phyloP scores from a whole-genome alignment of 257 asterid species.

The Penstemon eatonii region DNA sequence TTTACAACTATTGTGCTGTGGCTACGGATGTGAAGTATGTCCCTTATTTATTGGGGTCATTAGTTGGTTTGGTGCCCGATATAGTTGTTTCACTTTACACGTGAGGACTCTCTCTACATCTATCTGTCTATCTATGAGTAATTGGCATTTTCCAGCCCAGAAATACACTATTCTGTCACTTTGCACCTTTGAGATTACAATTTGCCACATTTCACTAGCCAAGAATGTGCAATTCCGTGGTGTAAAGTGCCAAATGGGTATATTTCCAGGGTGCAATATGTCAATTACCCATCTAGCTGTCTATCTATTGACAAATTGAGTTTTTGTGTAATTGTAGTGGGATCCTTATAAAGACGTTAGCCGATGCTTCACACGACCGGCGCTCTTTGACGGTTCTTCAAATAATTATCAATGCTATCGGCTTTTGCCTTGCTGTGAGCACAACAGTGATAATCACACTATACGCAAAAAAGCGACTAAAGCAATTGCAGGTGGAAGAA shows the following conservation, averaged over 20 bases:
- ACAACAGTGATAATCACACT: slow-evolving; percentile 61
- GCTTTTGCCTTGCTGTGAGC: slow-evolving; percentile 55
- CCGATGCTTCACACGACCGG: slow-evolving; percentile 67
- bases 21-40: slow-evolving; percentile 81
- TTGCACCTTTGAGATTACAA: not conserved
- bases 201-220: not conserved
- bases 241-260: too few species aligned
- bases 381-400: slow-evolving; percentile 48
- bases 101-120: slow-evolving; percentile 47
- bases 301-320: slow-evolving; percentile 10
- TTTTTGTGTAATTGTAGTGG: slow-evolving; percentile 51
- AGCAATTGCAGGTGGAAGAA: slow-evolving; percentile 64
- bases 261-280: not conserved
- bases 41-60: slow-evolving; percentile 81
- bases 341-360: slow-evolving; percentile 67
- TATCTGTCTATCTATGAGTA: not conserved
- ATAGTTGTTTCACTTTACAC: slow-evolving; percentile 84
- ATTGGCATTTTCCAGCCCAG: too few species aligned
- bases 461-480: slow-evolving; percentile 70
- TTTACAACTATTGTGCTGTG: slow-evolving; percentile 82
- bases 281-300: not conserved
- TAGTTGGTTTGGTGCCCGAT: slow-evolving; percentile 82
- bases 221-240: too few species aligned
- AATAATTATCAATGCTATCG: slow-evolving; percentile 55
- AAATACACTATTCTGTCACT: too few species aligned